A percentile compares a stretch with the other conserved stretches of the same genome.
These are phyloP conservation scores for Zygosaccharomyces pseudorouxii DNA, from an alignment of 805 yeast genomes.

Conservation along the genomic window DNA sequence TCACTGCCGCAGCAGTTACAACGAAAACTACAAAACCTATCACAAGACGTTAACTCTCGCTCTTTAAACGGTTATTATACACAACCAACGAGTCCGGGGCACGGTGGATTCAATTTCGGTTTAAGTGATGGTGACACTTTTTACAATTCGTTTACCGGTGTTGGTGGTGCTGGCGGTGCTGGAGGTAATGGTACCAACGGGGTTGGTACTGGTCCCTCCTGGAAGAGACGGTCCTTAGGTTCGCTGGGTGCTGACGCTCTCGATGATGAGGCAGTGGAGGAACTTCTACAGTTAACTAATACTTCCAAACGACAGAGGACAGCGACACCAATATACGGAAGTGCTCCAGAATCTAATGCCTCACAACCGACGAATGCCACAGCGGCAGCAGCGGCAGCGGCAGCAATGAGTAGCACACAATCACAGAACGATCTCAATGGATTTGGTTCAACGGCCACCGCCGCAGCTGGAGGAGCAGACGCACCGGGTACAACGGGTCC, in stretches of 20 bases:
- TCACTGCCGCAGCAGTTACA: conserved; percentile 31
- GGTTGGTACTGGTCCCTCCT: conserved; percentile 9
- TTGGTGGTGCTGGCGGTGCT: neutral
- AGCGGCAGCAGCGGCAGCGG: neutral
- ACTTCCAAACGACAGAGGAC: conserved; percentile 20
- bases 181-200: conserved; percentile 1
- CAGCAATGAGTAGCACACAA: neutral
- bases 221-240: conserved; percentile 30
- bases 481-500: neutral
- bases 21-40: conserved; percentile 25
- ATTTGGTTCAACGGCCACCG: conserved; percentile 4
- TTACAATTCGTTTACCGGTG: conserved; percentile 9
- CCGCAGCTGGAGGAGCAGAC: neutral
- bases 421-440: conserved; percentile 5
- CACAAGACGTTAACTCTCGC: conserved; percentile 27
- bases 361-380: neutral
- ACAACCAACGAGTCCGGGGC: conserved; percentile 33
- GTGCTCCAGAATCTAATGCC: neutral
- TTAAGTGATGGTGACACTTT: conserved; percentile 14
- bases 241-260: conserved; percentile 24
- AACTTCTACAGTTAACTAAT: conserved; percentile 29
- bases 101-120: conserved; percentile 18
- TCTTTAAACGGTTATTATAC: conserved; percentile 31
- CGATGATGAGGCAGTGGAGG: conserved; percentile 31
- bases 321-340: conserved; percentile 11